Evolutionary conservation across 2,329 filamentous ascomycete genomes (phyloP), one percentile per base, ranked within the genome.

Genomic region (Colletotrichum sp.): DNA sequence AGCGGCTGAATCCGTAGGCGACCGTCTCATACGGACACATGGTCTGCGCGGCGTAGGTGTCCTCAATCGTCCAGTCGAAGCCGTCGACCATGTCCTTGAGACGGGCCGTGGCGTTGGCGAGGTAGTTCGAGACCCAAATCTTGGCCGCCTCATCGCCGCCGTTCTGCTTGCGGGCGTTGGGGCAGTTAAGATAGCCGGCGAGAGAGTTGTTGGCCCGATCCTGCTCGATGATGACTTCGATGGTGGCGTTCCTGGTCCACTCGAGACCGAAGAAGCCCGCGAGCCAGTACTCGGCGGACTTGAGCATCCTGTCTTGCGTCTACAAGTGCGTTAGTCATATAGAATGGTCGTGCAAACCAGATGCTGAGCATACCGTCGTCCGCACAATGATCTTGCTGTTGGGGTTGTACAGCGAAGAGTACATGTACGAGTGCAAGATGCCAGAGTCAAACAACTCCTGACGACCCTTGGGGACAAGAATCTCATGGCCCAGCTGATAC

Each of bases 1-100:
- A 96, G 12, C 88, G 89, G 79, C 93, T 95, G 85, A 92, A 96
- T 26, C 94, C 94, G 75, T 94, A 92, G 2, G 93, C 92, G n/a
- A 95, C 89, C 0, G 93, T 95, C 83, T 96, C 94, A 80, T 96
- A 96, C 0, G 94, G 92, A 79, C 94, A 96, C 82, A 96, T 88
- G 5, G 88, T 92, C 82, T 96, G 94, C 0, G 92, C 92, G 21
- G 93, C 91, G 83, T 93, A 94, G 1, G 90, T 90, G 80, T 94
- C 92, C 5, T 87, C 83, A 5, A 90, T 81, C 2, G 90, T 93
- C 92, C 94, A 95, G 70, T 93, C 90, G 81, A 92, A 89, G 24
- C 87, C 88, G 2, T 89, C 83, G 0, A 92, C 87, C 83, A 92
- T 84, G 6, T 85, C 83, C 34, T 89, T 87, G 69, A 96, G 88